phyloP scores from a whole-genome alignment of 306 rosid genomes.

The Heteromeles arbutifolia region DNA sequence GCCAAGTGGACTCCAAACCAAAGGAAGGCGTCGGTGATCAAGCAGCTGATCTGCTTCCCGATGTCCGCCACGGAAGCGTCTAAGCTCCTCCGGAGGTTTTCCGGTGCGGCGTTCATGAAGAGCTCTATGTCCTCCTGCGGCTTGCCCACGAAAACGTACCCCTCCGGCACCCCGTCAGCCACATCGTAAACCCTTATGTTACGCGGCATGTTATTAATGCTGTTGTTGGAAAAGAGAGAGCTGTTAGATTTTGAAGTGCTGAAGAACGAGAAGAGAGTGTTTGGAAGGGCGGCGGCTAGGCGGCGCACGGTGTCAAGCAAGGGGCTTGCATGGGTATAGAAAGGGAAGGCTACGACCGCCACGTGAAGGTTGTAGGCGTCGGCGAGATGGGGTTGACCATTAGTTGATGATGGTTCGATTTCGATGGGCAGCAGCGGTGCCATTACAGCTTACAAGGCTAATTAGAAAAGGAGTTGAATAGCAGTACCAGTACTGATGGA shows the following conservation, averaged over 20 bases:
- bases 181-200: constrained; percentile 8
- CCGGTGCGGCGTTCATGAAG: constrained; percentile 13
- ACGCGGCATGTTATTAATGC: not conserved
- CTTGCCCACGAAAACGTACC: constrained; percentile 1
- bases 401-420: not conserved
- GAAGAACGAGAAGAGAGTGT: constrained; percentile 23
- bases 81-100: constrained; percentile 4
- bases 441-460: not conserved
- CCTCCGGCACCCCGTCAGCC: constrained; percentile 17
- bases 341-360: constrained; percentile 21
- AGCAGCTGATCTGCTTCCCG: constrained; percentile 13
- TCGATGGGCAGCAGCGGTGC: not conserved
- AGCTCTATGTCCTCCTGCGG: constrained; percentile 21
- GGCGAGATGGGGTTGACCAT: not conserved
- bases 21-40: constrained; percentile 24
- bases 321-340: constrained; percentile 13
- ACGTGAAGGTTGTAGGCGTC: not conserved
- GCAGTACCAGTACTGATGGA: too few species aligned
- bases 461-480: too few species aligned
- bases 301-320: not conserved
- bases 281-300: constrained; percentile 5
- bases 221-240: not conserved
- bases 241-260: constrained; percentile 15
- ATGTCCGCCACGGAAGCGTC: constrained; percentile 3
- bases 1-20: constrained; percentile 22